Conservation (phyloP, 2,329 filamentous ascomycete genomes). For the Trichoderma hamatum region DNA sequence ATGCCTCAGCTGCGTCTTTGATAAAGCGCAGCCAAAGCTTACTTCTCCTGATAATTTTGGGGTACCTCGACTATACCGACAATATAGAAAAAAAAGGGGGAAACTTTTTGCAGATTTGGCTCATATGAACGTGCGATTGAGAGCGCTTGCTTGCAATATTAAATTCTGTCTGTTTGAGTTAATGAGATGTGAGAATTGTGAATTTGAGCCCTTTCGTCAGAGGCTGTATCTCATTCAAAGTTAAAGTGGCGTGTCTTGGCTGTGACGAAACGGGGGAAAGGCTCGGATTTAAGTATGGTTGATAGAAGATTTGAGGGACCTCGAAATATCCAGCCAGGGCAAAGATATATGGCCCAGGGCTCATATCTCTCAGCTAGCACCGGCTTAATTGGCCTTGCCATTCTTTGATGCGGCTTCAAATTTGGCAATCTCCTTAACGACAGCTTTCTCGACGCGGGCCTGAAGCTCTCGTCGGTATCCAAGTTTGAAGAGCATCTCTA, state of each 20-base stretch:
- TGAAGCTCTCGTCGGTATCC: constrained; percentile 91
- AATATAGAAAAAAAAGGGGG: neutral
- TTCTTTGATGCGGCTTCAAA: constrained; percentile 63
- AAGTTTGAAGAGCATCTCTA: constrained; percentile 86
- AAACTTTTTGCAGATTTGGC: constrained; percentile 5
- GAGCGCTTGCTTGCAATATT: constrained; percentile 25
- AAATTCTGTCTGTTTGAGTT: neutral
- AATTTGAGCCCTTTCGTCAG: neutral
- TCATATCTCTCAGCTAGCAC: neutral
- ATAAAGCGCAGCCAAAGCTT: neutral
- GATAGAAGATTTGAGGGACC: neutral
- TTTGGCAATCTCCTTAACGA: constrained; percentile 76
- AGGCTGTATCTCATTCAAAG: neutral
- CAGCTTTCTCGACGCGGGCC: constrained; percentile 74
- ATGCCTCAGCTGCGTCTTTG: constrained; percentile 1
- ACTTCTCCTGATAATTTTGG: constrained; percentile 12
- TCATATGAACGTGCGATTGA: constrained; percentile 10
- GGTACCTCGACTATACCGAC: neutral
- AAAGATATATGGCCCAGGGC: neutral
- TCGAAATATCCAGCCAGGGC: neutral
- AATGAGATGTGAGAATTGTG: constrained; percentile 4
- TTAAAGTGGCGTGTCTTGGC: neutral
- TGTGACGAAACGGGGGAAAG: neutral
- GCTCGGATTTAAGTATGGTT: neutral
- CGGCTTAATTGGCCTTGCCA: constrained; percentile 54